phyloP scores from a whole-genome alignment of 768 basidiomycete genomes.

The Calvatia gigantea region DNA sequence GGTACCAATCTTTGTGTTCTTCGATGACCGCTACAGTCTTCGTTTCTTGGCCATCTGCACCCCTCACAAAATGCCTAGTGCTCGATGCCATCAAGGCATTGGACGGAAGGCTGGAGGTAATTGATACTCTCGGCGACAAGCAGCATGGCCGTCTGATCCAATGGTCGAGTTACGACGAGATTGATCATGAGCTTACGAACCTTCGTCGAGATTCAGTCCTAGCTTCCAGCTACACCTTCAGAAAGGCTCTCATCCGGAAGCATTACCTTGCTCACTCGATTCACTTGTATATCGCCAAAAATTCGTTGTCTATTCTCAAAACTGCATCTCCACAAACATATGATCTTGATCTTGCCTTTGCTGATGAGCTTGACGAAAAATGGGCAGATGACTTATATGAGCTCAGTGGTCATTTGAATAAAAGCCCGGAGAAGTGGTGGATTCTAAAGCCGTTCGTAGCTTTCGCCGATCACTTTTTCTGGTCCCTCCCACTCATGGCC shows the following conservation, averaged over 20 bases:
- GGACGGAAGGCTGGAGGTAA: slow-evolving; percentile 5
- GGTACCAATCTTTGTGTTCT: too few species aligned
- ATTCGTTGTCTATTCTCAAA: slow-evolving; percentile 52
- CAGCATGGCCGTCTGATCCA: slow-evolving; percentile 43
- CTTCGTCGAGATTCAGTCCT: slow-evolving; percentile 46
- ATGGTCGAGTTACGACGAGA: slow-evolving; percentile 87
- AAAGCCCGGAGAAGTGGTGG: slow-evolving; percentile 62
- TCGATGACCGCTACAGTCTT: slow-evolving; percentile 16
- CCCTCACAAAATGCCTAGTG: slow-evolving; percentile 43
- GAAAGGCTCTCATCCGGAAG: slow-evolving; percentile 93
- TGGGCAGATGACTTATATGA: slow-evolving; percentile 94
- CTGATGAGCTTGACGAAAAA: slow-evolving; percentile 93
- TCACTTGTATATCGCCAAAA: slow-evolving; percentile 69
- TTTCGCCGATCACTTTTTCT: slow-evolving; percentile 8
- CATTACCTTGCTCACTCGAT: slow-evolving; percentile 82
- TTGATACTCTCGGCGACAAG: slow-evolving; percentile 4
- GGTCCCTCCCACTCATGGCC: slow-evolving; percentile 4
- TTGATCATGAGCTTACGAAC: slow-evolving; percentile 74
- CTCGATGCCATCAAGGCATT: slow-evolving; percentile 31
- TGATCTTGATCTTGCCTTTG: slow-evolving; percentile 82
- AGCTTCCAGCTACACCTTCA: slow-evolving; percentile 82
- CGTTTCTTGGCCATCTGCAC: slow-evolving; percentile 49
- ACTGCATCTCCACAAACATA: slow-evolving; percentile 69
- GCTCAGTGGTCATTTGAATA: slow-evolving; percentile 59
- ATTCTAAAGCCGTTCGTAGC: slow-evolving; percentile 80